These are phyloP conservation scores for Daldinia loculata DNA, from an alignment of 495 filamentous ascomycete genomes.

Conservation along the genomic window DNA sequence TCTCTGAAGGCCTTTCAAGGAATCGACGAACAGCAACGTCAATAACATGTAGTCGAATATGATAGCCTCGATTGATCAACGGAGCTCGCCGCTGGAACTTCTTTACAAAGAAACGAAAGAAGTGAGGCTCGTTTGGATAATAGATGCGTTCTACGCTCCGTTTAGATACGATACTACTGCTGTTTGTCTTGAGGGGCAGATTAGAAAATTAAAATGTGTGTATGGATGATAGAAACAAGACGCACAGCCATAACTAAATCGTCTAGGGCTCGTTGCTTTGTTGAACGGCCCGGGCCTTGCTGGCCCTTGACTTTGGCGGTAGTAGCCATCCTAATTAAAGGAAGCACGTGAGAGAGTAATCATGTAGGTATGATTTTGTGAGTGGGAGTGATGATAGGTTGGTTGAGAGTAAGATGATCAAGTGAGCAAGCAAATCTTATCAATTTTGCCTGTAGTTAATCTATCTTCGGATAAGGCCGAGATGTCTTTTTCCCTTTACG, in stretches of 20 bases:
- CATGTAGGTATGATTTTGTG: slow-evolving; percentile 1
- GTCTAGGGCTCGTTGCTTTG: slow-evolving; percentile 57
- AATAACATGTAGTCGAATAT: slow-evolving; percentile 83
- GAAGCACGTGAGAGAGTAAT: not conserved
- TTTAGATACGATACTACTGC: slow-evolving; percentile 89
- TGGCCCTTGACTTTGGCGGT: slow-evolving; percentile 46
- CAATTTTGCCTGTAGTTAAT: not conserved
- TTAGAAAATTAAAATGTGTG: slow-evolving; percentile 20
- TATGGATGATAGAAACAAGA: slow-evolving; percentile 18
- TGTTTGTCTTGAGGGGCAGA: slow-evolving; percentile 72
- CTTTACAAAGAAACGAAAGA: slow-evolving; percentile 85
- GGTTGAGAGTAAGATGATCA: not conserved
- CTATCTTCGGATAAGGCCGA: not conserved
- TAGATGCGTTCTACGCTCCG: slow-evolving; percentile 88
- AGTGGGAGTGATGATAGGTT: not conserved
- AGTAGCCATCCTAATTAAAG: slow-evolving; percentile 22
- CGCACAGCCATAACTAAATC: slow-evolving; percentile 76
- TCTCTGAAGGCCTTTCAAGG: slow-evolving; percentile 64
- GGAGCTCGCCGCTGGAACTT: slow-evolving; percentile 83
- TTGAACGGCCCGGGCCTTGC: slow-evolving; percentile 33
- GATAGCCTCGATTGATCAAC: slow-evolving; percentile 87
- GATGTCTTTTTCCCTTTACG: not conserved
- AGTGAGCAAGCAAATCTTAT: not conserved
- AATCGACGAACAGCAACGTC: slow-evolving; percentile 77
- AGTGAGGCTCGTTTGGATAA: slow-evolving; percentile 74